Base-by-base conservation (phyloP, 768 basidiomycete species). In the Suillus lakei region DNA sequence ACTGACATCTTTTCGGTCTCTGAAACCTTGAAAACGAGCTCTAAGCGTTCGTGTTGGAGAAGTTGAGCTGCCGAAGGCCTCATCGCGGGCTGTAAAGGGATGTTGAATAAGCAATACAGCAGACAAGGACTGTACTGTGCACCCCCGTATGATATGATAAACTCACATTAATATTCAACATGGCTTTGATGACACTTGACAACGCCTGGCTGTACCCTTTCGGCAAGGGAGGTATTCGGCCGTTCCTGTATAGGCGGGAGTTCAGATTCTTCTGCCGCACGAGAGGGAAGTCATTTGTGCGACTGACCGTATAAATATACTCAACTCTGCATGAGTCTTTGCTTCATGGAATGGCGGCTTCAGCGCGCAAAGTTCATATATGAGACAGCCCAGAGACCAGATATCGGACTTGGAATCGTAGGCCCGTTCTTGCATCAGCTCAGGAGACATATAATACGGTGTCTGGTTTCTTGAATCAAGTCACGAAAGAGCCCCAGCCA, bases 371-470 rank as follows among this genome's bases (percentile, higher is more conserved):
- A 99, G 86, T 79, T 99, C 98, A 76, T 93, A 99, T 30, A 98
- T 93, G 36, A 99, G 84, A 78, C 98, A 99, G 1, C 98, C 98
- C 34, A 99, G 84, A 5, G 95, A 96, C 98, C 98, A 99, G 56
- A 99, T 98, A 73, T 99, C 98, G 0, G 93, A 95, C 80, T 99
- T 99, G 8, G 94, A 91, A 79, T 98, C 98, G 78, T 99, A 99
- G 4, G 94, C 88, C 75, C 94, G 96, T 75, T 99, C 97, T 80
- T 93, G 94, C 87, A 98, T 95, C 39, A 99, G 85, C 77, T 99
- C 97, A 0, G 98, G 98, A 1, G 96, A 98, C 98, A 99, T 99
- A 81, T 99, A 99, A 75, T 99, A 96, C 4, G 98, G 98, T 4
- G 98, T 99, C 96, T 98, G 71, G n/a, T 18, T 23, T 26, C 93